Percentiles rank a stretch among this genome's conserved stretches.
Conservation (phyloP, 768 basidiomycete species). For the Brasilioporus rufonigricans region DNA sequence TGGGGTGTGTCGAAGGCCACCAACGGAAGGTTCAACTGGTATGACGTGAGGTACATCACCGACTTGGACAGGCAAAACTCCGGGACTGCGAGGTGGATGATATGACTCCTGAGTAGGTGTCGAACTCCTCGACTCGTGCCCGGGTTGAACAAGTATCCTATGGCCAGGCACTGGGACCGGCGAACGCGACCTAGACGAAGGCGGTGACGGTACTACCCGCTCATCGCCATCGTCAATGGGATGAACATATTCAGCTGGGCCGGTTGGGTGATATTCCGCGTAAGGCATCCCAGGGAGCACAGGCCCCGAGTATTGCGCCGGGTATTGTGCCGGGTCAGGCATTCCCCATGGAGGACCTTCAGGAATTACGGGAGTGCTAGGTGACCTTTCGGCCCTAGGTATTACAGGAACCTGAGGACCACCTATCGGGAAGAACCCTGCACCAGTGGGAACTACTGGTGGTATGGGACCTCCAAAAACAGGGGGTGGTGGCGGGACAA, state of each 20-base stretch:
- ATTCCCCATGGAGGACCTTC: conserved; percentile 15
- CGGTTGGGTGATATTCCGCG: conserved; percentile 1
- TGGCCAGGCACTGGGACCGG: conserved; percentile 21
- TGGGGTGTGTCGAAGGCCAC: not conserved
- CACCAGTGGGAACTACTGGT: conserved; percentile 14
- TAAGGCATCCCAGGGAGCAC: conserved; percentile 36
- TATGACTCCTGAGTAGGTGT: conserved; percentile 27
- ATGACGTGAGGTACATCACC: conserved; percentile 16
- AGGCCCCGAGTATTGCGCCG: conserved; percentile 17
- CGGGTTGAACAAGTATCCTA: conserved; percentile 12
- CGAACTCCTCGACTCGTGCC: conserved; percentile 19
- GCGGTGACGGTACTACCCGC: conserved; percentile 21
- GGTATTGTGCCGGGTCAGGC: conserved; percentile 24
- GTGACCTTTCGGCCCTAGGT: conserved; percentile 12
- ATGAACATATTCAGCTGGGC: conserved; percentile 7
- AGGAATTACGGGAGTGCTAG: conserved; percentile 28
- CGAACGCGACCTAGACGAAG: conserved; percentile 13
- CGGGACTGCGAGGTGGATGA: conserved; percentile 15
- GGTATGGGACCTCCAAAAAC: conserved; percentile 11
- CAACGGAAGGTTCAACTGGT: conserved; percentile 11
- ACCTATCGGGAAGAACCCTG: conserved; percentile 25
- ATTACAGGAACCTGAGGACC: conserved; percentile 22
- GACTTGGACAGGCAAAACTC: conserved; percentile 8
- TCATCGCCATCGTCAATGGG: conserved; percentile 16
- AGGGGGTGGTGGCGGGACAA: conserved; percentile 25